Evolutionary conservation across 2,329 filamentous ascomycete genomes (phyloP).

Genomic region (Rhexocercosporidium sp.): DNA sequence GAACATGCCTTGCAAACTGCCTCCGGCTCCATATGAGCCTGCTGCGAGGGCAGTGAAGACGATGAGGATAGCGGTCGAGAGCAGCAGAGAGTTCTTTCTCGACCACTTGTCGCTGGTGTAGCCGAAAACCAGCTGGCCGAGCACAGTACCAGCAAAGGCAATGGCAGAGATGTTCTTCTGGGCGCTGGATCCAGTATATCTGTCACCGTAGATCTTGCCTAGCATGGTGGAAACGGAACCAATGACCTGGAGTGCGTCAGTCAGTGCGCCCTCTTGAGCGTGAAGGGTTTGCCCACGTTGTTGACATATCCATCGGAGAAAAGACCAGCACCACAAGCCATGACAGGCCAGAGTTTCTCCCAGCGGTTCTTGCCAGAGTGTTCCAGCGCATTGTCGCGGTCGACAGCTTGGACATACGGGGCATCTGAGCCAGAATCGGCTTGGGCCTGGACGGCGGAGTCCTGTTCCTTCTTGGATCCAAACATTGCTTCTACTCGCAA

Average conservation of each 20-base stretch:
- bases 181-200: constrained; percentile 72
- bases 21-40: constrained; percentile 76
- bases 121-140: constrained; percentile 82
- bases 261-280: constrained; percentile 5
- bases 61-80: constrained; percentile 83
- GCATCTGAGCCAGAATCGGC: constrained; percentile 23
- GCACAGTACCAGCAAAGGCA: constrained; percentile 83
- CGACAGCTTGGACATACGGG: constrained; percentile 20
- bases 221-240: constrained; percentile 85
- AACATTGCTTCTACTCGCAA: neutral
- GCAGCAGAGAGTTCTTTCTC: constrained; percentile 78
- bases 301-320: constrained; percentile 95
- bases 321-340: constrained; percentile 87
- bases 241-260: constrained; percentile 65
- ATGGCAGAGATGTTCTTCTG: constrained; percentile 80
- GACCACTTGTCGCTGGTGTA: constrained; percentile 85
- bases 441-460: neutral
- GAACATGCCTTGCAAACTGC: constrained; percentile 73
- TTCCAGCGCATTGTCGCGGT: constrained; percentile 22
- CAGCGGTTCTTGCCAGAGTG: constrained; percentile 33
- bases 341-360: constrained; percentile 59
- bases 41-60: constrained; percentile 82
- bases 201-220: constrained; percentile 65
- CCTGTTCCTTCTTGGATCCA: constrained; percentile 4
- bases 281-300: constrained; percentile 60